Evolutionary conservation across 2,329 filamentous ascomycete genomes (phyloP), one percentile per base, ranked within the genome.

Genomic region (Claviceps sp.): DNA sequence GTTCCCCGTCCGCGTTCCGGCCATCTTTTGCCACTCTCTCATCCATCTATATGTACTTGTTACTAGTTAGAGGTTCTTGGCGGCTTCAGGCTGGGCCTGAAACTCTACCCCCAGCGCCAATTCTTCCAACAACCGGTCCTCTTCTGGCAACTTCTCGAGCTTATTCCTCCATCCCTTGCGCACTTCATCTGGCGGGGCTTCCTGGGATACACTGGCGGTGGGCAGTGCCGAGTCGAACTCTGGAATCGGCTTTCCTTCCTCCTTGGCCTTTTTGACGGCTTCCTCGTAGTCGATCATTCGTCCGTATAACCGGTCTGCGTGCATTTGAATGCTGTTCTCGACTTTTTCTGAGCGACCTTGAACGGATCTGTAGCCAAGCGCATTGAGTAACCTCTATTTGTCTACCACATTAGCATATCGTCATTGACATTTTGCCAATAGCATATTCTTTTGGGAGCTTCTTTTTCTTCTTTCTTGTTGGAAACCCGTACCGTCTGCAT

Each of bases 251-350:
- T 66, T 67, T 30, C 80, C 81, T 57, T 78, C 76, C 51, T 75
- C 72, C 66, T 82, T 82, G 38, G 85, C 86, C 60, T 81, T 76
- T 57, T 85, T 80, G n/a, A 87, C 81, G 56, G 77, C 78, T 20
- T 73, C 74, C 68, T 98, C 91, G 64, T 95, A 89, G 55, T 81
- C 77, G 40, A 95, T 68, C 83, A 97, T 89, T 59, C 85, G 81
- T 62, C 91, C 86, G 68, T 89, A 98, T 42, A 98, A 75, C 56
- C 80, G 81, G 70, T 98, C 93, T 54, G 91, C 91, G 66, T 96
- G 90, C 84, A 97, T 88, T 69, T 97, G 93, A 55, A 98, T 89
- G 59, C 85, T 80, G 65, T 96, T 90, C 60, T 95, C 87, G 49
- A 87, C 77, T 34, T 82, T 76, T 0, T 76, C 70, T 8, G 83